Evolutionary conservation across 1,284 basidiomycete species (phyloP).

Genomic region (Leccinum huronense): DNA sequence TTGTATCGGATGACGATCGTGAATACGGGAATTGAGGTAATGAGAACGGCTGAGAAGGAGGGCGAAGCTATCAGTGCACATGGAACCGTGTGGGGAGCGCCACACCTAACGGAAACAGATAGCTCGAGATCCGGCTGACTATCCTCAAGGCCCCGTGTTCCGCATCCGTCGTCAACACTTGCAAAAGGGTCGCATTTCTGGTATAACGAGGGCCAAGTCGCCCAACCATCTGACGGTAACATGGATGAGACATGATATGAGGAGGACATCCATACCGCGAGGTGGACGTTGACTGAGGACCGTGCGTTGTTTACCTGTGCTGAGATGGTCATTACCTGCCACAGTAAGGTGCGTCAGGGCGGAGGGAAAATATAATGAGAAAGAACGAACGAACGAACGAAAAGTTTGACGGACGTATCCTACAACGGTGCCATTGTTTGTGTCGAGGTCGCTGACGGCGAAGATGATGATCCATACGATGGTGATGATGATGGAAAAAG

Average conservation of each 20-base stretch:
- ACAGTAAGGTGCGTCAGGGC: background rate
- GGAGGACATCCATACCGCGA: slow-evolving; percentile 25
- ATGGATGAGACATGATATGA: slow-evolving; percentile 29
- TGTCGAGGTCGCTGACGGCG: slow-evolving; percentile 14
- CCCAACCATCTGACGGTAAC: slow-evolving; percentile 28
- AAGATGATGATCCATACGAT: slow-evolving; percentile 23
- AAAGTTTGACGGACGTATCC: slow-evolving; percentile 29
- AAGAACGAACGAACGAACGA: slow-evolving; percentile 20
- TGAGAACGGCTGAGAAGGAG: slow-evolving; percentile 23
- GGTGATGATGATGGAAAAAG: slow-evolving; percentile 21
- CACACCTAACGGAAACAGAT: slow-evolving; percentile 26
- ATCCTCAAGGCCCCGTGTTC: slow-evolving; percentile 5
- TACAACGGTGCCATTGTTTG: slow-evolving; percentile 13
- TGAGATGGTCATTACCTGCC: slow-evolving; percentile 25
- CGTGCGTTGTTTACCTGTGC: slow-evolving; percentile 32
- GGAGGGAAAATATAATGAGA: background rate
- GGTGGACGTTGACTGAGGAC: slow-evolving; percentile 22
- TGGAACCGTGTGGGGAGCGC: background rate
- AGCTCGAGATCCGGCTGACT: slow-evolving; percentile 22
- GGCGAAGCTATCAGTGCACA: background rate
- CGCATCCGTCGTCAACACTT: slow-evolving; percentile 14
- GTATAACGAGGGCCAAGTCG: slow-evolving; percentile 14
- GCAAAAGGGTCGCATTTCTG: slow-evolving; percentile 18
- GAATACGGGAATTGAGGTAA: slow-evolving; percentile 29
- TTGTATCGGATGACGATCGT: slow-evolving; percentile 29